These are phyloP conservation scores for Aquanectria penicillioides DNA, from an alignment of 2,329 filamentous ascomycete genomes.

Conservation along the genomic window DNA sequence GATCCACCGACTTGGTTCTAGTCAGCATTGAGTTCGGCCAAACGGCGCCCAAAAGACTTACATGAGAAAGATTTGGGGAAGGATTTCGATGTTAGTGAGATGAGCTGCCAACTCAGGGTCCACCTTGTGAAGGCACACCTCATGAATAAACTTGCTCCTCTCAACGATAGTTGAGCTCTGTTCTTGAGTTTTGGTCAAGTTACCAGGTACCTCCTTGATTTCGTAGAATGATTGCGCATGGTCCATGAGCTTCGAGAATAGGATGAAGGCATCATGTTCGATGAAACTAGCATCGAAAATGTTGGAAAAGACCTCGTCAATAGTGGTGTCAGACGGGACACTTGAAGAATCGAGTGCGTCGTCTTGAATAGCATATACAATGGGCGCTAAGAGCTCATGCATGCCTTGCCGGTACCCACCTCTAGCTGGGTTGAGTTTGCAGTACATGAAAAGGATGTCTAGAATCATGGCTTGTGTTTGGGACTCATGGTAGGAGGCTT, in stretches of 20 bases:
- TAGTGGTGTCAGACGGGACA: constrained; percentile 44
- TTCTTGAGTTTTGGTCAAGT: constrained; percentile 37
- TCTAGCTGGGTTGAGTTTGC: constrained; percentile 86
- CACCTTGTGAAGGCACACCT: constrained; percentile 78
- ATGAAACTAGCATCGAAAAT: constrained; percentile 78
- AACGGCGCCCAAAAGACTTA: constrained; percentile 53
- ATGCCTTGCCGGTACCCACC: constrained; percentile 97
- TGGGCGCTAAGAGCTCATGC: constrained; percentile 93
- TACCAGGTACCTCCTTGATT: constrained; percentile 50
- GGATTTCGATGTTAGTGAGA: constrained; percentile 82
- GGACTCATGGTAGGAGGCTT: constrained; percentile 86
- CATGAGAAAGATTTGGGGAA: constrained; percentile 98
- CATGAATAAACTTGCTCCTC: constrained; percentile 87
- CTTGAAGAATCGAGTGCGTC: constrained; percentile 74
- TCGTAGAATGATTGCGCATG: constrained; percentile 89
- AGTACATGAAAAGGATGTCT: constrained; percentile 93
- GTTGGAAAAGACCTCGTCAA: constrained; percentile 67
- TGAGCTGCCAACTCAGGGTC: constrained; percentile 88
- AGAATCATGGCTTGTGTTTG: constrained; percentile 82
- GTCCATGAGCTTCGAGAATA: constrained; percentile 91
- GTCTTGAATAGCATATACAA: constrained; percentile 83
- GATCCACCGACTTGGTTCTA: constrained; percentile 81
- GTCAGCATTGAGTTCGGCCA: constrained; percentile 11
- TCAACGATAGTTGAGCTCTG: constrained; percentile 75
- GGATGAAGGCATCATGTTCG: constrained; percentile 89